These are phyloP conservation scores for Schizophyllum commune DNA, from an alignment of 1,284 basidiomycete genomes.

Conservation along the genomic window DNA sequence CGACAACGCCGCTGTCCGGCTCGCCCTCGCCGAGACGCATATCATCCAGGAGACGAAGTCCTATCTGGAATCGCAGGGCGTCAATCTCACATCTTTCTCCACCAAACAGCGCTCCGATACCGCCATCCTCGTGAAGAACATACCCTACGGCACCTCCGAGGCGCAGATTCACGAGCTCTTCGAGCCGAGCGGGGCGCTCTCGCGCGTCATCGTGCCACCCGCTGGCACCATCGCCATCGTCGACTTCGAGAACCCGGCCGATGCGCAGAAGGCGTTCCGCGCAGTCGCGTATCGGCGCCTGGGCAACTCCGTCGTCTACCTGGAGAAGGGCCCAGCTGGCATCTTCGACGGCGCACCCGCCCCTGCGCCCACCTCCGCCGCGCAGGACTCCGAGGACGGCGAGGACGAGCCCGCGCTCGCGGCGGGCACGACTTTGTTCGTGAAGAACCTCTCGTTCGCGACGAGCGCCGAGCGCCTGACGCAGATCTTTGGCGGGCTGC, in stretches of 20 bases:
- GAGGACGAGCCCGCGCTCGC: slow-evolving; percentile 45
- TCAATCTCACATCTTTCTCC: slow-evolving; percentile 53
- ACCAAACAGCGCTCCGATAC: slow-evolving; percentile 65
- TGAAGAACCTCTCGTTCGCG: slow-evolving; percentile 91
- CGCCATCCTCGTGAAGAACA: slow-evolving; percentile 92
- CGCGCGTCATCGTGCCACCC: slow-evolving; percentile 80
- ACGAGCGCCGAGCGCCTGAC: slow-evolving; percentile 77
- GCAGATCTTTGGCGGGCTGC: slow-evolving; percentile 68
- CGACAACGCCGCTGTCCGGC: slow-evolving; percentile 80
- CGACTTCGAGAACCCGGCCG: slow-evolving; percentile 70
- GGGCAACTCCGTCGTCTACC: slow-evolving; percentile 85
- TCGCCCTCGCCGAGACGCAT: slow-evolving; percentile 94
- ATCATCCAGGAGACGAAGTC: slow-evolving; percentile 93
- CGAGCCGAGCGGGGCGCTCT: slow-evolving; percentile 69
- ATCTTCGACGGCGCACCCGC: slow-evolving; percentile 52
- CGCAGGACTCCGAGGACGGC: slow-evolving; percentile 27
- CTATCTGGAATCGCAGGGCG: slow-evolving; percentile 74
- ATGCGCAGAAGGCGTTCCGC: slow-evolving; percentile 72
- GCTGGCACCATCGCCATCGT: slow-evolving; percentile 93
- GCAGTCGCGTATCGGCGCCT: slow-evolving; percentile 84
- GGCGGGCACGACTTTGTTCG: slow-evolving; percentile 80
- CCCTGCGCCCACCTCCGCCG: slow-evolving; percentile 19
- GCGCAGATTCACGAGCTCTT: slow-evolving; percentile 78
- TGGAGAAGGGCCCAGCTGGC: slow-evolving; percentile 86
- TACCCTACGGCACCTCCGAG: slow-evolving; percentile 83